A percentile compares a stretch with the other conserved stretches of the same genome.
Evolutionary conservation across 805 yeast genomes (phyloP).

Genomic region (Candida piceae): DNA sequence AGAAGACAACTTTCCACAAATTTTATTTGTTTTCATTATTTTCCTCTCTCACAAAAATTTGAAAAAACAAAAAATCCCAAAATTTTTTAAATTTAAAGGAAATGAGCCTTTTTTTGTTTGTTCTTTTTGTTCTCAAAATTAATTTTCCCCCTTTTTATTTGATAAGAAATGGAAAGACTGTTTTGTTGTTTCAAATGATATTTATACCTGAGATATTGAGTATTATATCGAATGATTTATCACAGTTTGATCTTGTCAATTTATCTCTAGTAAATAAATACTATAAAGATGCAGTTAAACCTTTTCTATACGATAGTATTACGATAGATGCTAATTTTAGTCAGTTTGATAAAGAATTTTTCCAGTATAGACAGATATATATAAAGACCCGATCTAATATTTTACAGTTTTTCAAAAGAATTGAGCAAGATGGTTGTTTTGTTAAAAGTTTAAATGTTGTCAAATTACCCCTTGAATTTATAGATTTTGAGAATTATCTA

Average conservation of each 20-base stretch:
- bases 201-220: slow-evolving; percentile 20
- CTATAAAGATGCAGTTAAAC: slow-evolving; percentile 7
- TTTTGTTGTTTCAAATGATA: background rate
- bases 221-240: slow-evolving; percentile 11
- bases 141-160: too few species aligned
- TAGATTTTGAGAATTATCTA: slow-evolving; percentile 21
- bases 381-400: slow-evolving; percentile 15
- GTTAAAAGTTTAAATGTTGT: slow-evolving; percentile 13
- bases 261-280: slow-evolving; percentile 8
- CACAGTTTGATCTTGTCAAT: slow-evolving; percentile 23
- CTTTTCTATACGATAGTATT: slow-evolving; percentile 15
- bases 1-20: too few species aligned
- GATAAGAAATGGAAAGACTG: too few species aligned
- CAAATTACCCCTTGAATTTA: slow-evolving; percentile 23
- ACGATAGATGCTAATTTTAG: slow-evolving; percentile 21
- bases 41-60: too few species aligned
- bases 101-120: too few species aligned
- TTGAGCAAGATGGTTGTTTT: too few species aligned
- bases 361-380: slow-evolving; percentile 8
- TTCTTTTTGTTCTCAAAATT: too few species aligned
- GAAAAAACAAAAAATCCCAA: too few species aligned
- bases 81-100: too few species aligned
- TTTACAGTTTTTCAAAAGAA: slow-evolving; percentile 6
- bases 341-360: slow-evolving; percentile 24
- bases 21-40: too few species aligned